Conservation (phyloP, 108 stramenopile species). For the Nitzschia inconspicua region DNA sequence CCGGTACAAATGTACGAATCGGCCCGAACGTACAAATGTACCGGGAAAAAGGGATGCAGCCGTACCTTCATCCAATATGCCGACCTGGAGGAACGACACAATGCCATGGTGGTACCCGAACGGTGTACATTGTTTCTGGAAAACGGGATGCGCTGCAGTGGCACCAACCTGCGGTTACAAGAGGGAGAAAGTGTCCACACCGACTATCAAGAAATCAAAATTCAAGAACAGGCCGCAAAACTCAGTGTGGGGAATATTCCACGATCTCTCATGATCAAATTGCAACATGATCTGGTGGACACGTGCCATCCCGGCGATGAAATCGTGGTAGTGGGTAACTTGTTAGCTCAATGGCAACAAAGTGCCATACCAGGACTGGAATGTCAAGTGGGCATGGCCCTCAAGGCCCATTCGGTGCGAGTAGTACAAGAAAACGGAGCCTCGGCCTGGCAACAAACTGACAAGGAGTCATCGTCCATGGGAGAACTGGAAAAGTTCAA, state of each 20-base stretch:
- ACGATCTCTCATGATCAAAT: conserved; percentile 81
- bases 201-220: conserved; percentile 98
- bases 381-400: conserved; percentile 85
- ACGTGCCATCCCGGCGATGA: conserved; percentile 96
- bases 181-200: conserved; percentile 48
- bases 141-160: conserved; percentile 38
- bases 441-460: conserved; percentile 27
- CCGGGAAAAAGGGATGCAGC: conserved; percentile 60
- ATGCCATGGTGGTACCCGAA: conserved; percentile 72
- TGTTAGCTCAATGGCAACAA: conserved; percentile 87
- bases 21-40: conserved; percentile 77
- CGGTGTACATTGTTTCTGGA: conserved; percentile 55
- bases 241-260: conserved; percentile 86
- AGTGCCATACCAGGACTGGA: conserved; percentile 50
- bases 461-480: conserved; percentile 2
- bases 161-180: conserved; percentile 60
- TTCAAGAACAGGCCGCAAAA: conserved; percentile 89
- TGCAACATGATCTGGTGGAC: conserved; percentile 95
- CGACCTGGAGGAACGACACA: conserved; percentile 85
- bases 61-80: conserved; percentile 69
- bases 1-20: conserved; percentile 93
- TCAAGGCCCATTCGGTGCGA: conserved; percentile 85
- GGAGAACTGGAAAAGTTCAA: conserved; percentile 63
- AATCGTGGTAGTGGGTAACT: conserved; percentile 88
- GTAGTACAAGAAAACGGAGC: conserved; percentile 49